Evolutionary conservation across 2,329 filamentous ascomycete genomes (phyloP).

Genomic region (Aspergillus sp.): DNA sequence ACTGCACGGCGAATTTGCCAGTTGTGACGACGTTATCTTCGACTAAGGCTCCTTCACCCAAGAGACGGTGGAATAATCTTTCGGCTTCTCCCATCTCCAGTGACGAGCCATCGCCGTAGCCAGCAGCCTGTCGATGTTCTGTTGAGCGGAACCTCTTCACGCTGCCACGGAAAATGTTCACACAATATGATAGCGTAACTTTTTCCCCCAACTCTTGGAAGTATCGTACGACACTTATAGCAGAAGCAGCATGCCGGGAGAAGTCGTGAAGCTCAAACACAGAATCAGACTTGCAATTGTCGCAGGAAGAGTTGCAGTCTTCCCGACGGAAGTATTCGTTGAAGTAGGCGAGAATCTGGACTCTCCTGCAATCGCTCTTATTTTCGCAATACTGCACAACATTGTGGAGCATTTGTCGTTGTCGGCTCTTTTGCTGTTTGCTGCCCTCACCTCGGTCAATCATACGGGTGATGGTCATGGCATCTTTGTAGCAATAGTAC

Average conservation of each 20-base stretch:
- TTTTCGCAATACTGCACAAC: constrained; percentile 91
- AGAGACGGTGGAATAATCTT: constrained; percentile 74
- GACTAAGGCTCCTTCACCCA: constrained; percentile 68
- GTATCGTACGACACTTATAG: constrained; percentile 64
- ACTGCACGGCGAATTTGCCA: constrained; percentile 69
- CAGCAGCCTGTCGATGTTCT: constrained; percentile 51
- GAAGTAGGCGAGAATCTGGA: constrained; percentile 91
- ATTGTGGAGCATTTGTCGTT: constrained; percentile 78
- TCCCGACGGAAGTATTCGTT: constrained; percentile 73
- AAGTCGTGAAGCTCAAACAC: constrained; percentile 74
- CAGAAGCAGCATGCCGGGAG: constrained; percentile 68
- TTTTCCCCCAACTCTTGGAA: constrained; percentile 46
- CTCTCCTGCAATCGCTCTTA: constrained; percentile 77
- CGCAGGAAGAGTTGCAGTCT: constrained; percentile 73
- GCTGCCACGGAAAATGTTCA: constrained; percentile 78
- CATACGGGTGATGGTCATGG: constrained; percentile 70
- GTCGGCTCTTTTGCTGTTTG: constrained; percentile 75
- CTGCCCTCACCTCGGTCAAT: constrained; percentile 78
- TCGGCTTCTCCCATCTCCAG: constrained; percentile 75
- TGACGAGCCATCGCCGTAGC: constrained; percentile 66
- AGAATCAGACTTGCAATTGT: constrained; percentile 78
- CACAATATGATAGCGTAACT: constrained; percentile 74
- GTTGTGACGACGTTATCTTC: constrained; percentile 68
- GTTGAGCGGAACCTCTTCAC: constrained; percentile 56
- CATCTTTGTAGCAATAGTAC: constrained; percentile 80